A percentile compares a stretch with the other conserved stretches of the same genome.
These are phyloP conservation scores for Kalaharituber pfeilii DNA, from an alignment of 2,329 filamentous ascomycete genomes.

Conservation along the genomic window DNA sequence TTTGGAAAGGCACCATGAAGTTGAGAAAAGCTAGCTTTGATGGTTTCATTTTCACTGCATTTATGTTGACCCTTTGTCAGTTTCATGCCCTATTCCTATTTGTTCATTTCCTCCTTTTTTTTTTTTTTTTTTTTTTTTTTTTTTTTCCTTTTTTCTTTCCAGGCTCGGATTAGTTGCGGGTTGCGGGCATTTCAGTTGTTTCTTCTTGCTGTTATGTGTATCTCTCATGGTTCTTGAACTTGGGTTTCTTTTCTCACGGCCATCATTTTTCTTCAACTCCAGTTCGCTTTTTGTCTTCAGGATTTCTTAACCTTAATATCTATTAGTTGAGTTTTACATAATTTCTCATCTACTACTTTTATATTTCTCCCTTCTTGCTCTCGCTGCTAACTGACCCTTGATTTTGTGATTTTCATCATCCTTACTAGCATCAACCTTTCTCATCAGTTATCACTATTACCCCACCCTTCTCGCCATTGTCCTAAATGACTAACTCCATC, in stretches of 20 bases:
- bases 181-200: not conserved
- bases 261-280: not conserved
- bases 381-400: no score
- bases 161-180: not conserved
- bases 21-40: no score
- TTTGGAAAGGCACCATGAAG: no score
- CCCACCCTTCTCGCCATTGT: no score
- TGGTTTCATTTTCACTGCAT: no score
- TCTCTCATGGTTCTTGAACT: not conserved
- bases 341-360: not conserved
- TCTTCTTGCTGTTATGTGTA: not conserved
- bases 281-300: not conserved
- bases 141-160: not conserved
- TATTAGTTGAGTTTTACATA: not conserved
- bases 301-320: not conserved
- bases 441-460: not conserved
- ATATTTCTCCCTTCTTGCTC: not conserved
- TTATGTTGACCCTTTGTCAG: no score
- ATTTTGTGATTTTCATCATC: not conserved
- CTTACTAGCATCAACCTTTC: not conserved
- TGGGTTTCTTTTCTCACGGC: not conserved
- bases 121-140: not conserved
- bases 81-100: no score
- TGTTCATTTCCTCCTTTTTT: not conserved
- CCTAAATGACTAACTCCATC: not conserved